Percentiles rank a stretch among this genome's conserved stretches.
Evolutionary conservation across 2,329 filamentous ascomycete genomes (phyloP).

Genomic region (Akanthomyces dipterigenus): DNA sequence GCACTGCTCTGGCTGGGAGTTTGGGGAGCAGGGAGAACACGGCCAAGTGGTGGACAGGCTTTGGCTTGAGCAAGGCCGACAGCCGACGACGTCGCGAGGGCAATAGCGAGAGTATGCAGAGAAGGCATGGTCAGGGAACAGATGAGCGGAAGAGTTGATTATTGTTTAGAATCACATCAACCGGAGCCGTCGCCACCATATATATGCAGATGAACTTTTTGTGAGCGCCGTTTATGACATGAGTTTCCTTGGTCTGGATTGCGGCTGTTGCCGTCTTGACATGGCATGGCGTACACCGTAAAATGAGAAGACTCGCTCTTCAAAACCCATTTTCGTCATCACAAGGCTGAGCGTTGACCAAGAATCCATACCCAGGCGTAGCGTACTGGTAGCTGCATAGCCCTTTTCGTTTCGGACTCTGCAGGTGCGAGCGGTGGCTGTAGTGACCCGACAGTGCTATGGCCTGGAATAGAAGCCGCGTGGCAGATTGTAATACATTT

Average conservation of each 20-base stretch:
- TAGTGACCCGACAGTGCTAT: neutral
- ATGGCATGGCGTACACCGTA: neutral
- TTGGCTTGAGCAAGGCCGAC: slow-evolving; percentile 24
- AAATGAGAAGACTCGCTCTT: neutral
- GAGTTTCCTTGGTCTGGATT: too few relatives aligned
- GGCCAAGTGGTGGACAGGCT: slow-evolving; percentile 35
- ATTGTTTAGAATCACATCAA: neutral
- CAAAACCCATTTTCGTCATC: neutral
- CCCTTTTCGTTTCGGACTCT: neutral
- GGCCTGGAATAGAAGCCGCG: neutral
- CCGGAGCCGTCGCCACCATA: neutral
- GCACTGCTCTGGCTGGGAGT: slow-evolving; percentile 24
- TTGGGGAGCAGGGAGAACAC: slow-evolving; percentile 32
- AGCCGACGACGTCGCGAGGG: slow-evolving; percentile 14
- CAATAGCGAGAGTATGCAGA: neutral
- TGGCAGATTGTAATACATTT: too few relatives aligned
- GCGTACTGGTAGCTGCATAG: neutral
- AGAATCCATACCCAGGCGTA: neutral
- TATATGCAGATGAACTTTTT: neutral
- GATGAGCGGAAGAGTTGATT: neutral
- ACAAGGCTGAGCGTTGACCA: neutral
- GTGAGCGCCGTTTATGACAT: neutral
- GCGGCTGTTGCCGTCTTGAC: neutral
- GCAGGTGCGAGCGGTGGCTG: neutral
- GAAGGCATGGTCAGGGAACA: neutral